These are phyloP conservation scores for Aspergillus sp. DNA, from an alignment of 2,329 filamentous ascomycete species.

Conservation along the genomic window DNA sequence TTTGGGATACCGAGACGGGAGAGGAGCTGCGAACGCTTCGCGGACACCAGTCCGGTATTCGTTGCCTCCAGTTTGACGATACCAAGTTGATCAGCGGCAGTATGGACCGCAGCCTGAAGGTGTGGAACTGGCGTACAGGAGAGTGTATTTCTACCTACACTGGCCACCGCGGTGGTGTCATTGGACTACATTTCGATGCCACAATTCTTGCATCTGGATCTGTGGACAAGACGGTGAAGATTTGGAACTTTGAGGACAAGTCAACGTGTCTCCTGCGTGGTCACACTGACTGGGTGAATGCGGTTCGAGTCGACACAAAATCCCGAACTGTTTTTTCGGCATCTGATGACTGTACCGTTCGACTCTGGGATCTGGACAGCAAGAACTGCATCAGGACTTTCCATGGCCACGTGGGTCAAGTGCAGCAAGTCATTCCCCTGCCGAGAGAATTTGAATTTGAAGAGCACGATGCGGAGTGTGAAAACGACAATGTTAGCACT, in stretches of 20 bases:
- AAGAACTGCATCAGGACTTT: slow-evolving; percentile 71
- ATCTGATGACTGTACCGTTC: slow-evolving; percentile 87
- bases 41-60: slow-evolving; percentile 78
- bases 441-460: slow-evolving; percentile 88
- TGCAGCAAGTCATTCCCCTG: slow-evolving; percentile 83
- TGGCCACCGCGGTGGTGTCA: slow-evolving; percentile 75
- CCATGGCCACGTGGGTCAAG: slow-evolving; percentile 87
- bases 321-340: slow-evolving; percentile 87
- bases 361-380: slow-evolving; percentile 89
- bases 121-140: slow-evolving; percentile 97
- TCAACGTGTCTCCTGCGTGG: slow-evolving; percentile 75
- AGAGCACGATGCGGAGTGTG: slow-evolving; percentile 55
- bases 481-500: slow-evolving; percentile 51
- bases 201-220: slow-evolving; percentile 84
- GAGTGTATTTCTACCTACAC: slow-evolving; percentile 76
- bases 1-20: slow-evolving; percentile 90
- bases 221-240: slow-evolving; percentile 81
- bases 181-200: slow-evolving; percentile 81
- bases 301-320: slow-evolving; percentile 77
- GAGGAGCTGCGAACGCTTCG: slow-evolving; percentile 77
- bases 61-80: slow-evolving; percentile 89
- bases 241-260: slow-evolving; percentile 87
- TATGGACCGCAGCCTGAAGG: slow-evolving; percentile 78
- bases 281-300: slow-evolving; percentile 93
- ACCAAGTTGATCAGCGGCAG: slow-evolving; percentile 86